Evolutionary conservation across 2,329 filamentous ascomycete species (phyloP).

Genomic region (Ambrosiella xylebori): DNA sequence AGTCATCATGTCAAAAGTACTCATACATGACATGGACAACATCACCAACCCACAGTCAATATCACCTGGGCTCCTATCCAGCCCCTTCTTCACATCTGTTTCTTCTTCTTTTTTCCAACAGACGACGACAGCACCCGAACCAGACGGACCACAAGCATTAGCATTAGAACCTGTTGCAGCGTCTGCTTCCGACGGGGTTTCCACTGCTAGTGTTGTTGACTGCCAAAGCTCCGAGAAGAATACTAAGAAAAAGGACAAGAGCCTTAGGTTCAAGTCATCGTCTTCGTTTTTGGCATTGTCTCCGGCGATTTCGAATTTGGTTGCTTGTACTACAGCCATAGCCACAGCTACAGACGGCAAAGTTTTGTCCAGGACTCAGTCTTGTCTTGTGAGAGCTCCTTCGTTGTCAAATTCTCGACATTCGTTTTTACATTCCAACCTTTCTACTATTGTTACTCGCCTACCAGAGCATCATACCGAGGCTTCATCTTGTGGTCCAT

Average conservation of each 20-base stretch:
- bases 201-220: no score
- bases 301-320: background rate
- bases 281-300: background rate
- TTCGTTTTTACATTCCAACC: conserved; percentile 5
- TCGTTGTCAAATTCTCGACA: conserved; percentile 1
- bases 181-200: no score
- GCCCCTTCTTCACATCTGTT: conserved; percentile 11
- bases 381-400: background rate
- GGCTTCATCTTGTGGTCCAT: background rate
- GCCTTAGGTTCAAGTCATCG: background rate
- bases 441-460: conserved; percentile 3
- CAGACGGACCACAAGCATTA: no score
- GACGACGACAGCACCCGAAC: no score
- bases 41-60: conserved; percentile 5
- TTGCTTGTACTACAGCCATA: no score
- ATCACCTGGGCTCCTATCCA: conserved; percentile 8
- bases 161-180: no score
- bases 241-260: background rate
- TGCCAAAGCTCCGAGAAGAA: no score
- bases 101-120: background rate
- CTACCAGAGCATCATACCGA: background rate
- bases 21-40: background rate
- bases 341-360: no score
- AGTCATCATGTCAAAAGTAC: background rate
- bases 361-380: background rate